phyloP scores from a whole-genome alignment of 371 early-diverging fungal species.

The Mucor plumbeus region DNA sequence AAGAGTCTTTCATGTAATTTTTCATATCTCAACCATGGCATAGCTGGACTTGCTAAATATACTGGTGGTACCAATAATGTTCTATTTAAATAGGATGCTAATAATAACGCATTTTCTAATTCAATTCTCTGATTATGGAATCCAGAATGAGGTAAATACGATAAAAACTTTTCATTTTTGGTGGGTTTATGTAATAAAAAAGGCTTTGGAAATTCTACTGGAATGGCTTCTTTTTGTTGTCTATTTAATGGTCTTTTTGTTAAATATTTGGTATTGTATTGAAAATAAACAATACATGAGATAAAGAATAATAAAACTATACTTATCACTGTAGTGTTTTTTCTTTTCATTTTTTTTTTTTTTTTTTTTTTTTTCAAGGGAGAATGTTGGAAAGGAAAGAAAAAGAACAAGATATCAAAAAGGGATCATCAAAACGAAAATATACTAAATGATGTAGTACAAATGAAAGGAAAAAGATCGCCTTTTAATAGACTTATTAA shows the following conservation, averaged over 20 bases:
- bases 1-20: slow-evolving; percentile 59
- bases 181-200: slow-evolving; percentile 19
- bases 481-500: slow-evolving; percentile 1
- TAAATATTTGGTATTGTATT: slow-evolving; percentile 6
- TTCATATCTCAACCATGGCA: slow-evolving; percentile 60
- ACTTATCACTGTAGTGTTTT: slow-evolving; percentile 3
- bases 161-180: slow-evolving; percentile 47
- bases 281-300: slow-evolving; percentile 7
- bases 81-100: slow-evolving; percentile 62
- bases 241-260: neutral
- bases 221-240: slow-evolving; percentile 14
- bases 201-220: slow-evolving; percentile 27
- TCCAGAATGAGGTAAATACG: slow-evolving; percentile 70
- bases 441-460: slow-evolving; percentile 1
- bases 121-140: slow-evolving; percentile 69
- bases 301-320: slow-evolving; percentile 3
- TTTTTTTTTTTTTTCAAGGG: too few species aligned
- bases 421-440: neutral
- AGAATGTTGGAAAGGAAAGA: too few species aligned
- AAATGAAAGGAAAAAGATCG: slow-evolving; percentile 8
- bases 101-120: slow-evolving; percentile 65
- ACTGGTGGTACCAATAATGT: slow-evolving; percentile 65
- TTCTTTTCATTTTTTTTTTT: slow-evolving; percentile 19
- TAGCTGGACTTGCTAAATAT: slow-evolving; percentile 61
- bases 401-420: neutral